Evolutionary conservation across 805 yeast genomes (phyloP), one percentile per base, ranked within the genome.

Genomic region (Lachancea fermentati): DNA sequence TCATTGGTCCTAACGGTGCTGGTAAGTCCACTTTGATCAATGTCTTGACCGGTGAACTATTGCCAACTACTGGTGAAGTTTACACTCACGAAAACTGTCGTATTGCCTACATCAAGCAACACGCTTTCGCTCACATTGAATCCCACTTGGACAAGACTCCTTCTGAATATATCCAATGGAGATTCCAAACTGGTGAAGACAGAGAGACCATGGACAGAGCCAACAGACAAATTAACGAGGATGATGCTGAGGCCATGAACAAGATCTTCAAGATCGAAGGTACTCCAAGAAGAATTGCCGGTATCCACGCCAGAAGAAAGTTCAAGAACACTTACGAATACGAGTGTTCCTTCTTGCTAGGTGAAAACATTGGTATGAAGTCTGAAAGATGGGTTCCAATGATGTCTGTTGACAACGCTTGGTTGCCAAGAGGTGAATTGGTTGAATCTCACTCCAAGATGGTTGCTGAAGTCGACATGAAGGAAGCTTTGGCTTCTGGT

Each of bases 141-240:
- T 80, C 85, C 68, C 98, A 93, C 71, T 80, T 91, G 71, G 99
- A 93, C 81, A 86, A 85, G 81, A 93, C 99, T 66, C 98, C 98
- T 68, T 88, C 97, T 65, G 98, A 93, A 79, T 93, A 93, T 79
- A 93, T 93, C 63, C 98, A 93, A 79, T 93, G 98, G 98, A 93
- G 98, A 84, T 93, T 91, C 97, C 98, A 93, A 79, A 93, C 98
- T 68, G 98, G 98, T 89, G 98, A 93, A 79, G 98, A 93, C 75
- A 88, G 98, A 79, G 98, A 93, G 80, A 93, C 98, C 75, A 93
- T 93, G 98, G 98, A 93, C 80, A 86, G 97, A 79, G 98, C 97
- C 69, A 87, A 94, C 72, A 87, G 98, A 80, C 91, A 83, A 71
- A 88, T 93, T 71, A 88, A 85, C 68, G 98, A 93, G 78, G 74